Percentiles rank a stretch among this genome's conserved stretches.
Conservation (phyloP, 805 yeast genomes). For the Suhomyces emberorum region DNA sequence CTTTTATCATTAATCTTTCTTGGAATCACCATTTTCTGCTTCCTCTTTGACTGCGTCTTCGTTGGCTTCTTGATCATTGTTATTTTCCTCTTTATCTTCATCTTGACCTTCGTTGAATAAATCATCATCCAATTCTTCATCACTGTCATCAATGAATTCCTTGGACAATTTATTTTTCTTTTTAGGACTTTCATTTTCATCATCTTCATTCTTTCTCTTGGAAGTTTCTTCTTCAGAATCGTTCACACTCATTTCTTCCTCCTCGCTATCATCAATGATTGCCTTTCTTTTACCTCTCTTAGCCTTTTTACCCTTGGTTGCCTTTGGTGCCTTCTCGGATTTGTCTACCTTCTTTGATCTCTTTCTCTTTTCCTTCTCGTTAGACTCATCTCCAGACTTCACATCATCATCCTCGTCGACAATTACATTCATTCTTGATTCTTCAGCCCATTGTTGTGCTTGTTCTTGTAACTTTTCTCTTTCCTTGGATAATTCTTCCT, state of each 20-base stretch:
- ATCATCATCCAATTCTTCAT: constrained; percentile 38
- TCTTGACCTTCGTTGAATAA: constrained; percentile 31
- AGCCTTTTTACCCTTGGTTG: constrained; percentile 8
- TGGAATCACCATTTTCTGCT: constrained; percentile 44
- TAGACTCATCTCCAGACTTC: constrained; percentile 6
- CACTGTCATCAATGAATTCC: constrained; percentile 44
- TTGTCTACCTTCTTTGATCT: constrained; percentile 24
- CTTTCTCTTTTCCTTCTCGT: constrained; percentile 18
- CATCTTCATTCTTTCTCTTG: constrained; percentile 27
- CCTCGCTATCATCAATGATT: constrained; percentile 33
- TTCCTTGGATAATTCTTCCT: constrained; percentile 45
- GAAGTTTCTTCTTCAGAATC: constrained; percentile 8
- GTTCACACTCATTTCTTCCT: constrained; percentile 12
- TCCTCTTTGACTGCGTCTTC: no score
- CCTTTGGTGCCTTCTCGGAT: constrained; percentile 13
- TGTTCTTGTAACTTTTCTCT: constrained; percentile 49
- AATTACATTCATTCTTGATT: constrained; percentile 33
- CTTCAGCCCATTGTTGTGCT: constrained; percentile 52
- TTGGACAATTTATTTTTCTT: constrained; percentile 25
- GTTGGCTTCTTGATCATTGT: no score
- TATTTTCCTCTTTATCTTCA: constrained; percentile 15
- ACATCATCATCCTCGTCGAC: constrained; percentile 40
- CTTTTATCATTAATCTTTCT: neutral
- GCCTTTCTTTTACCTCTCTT: constrained; percentile 26
- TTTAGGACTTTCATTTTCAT: constrained; percentile 24